These are phyloP conservation scores for Craterostigma plantagineum DNA, from an alignment of 257 asterid genomes.

Conservation along the genomic window DNA sequence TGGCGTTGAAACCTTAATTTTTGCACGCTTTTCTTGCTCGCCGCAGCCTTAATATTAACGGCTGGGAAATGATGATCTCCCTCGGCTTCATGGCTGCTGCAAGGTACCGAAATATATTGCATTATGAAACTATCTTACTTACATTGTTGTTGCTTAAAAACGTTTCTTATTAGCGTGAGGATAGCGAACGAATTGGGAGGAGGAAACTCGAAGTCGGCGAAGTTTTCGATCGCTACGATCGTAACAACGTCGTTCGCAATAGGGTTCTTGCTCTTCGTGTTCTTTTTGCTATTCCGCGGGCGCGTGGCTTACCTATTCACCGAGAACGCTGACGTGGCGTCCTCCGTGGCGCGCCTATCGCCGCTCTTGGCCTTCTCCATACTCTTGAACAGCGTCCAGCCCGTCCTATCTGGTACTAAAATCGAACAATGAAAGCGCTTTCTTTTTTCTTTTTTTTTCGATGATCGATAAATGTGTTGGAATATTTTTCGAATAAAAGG, in stretches of 20 bases:
- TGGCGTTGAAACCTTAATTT: neutral
- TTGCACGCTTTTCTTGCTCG: too few relatives aligned
- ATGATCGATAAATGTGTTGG: neutral
- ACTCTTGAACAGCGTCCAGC: conserved; percentile 32
- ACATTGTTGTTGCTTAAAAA: neutral
- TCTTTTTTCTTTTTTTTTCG: too few relatives aligned
- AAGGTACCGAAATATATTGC: conserved; percentile 13
- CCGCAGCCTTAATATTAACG: conserved; percentile 27
- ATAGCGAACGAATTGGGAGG: conserved; percentile 35
- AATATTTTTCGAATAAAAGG: conserved; percentile 11
- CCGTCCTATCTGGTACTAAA: conserved; percentile 31
- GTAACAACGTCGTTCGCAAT: conserved; percentile 18
- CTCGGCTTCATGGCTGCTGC: conserved; percentile 38
- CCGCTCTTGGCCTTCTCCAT: conserved; percentile 26
- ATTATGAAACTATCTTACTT: too few relatives aligned
- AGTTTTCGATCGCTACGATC: conserved; percentile 18
- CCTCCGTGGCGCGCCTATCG: conserved; percentile 15
- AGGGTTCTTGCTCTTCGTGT: conserved; percentile 15
- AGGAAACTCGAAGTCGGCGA: conserved; percentile 27
- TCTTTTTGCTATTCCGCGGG: conserved; percentile 17
- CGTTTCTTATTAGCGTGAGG: conserved; percentile 20
- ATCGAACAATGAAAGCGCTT: neutral
- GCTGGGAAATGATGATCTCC: conserved; percentile 39
- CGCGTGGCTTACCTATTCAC: conserved; percentile 22
- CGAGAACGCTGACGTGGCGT: conserved; percentile 13